Conservation (phyloP, 148 eudicot species). For the Vaccinium vitisidaea region DNA sequence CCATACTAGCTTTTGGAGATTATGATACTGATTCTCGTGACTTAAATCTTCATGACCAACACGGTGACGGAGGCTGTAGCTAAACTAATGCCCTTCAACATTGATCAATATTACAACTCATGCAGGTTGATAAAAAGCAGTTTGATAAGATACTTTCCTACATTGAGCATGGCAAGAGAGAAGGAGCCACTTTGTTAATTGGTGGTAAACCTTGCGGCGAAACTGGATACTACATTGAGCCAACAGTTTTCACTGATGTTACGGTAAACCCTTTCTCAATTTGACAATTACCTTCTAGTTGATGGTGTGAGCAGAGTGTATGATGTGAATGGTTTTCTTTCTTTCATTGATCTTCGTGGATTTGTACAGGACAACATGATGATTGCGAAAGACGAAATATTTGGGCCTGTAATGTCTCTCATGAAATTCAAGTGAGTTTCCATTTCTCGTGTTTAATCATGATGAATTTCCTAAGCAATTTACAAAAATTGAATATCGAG, state of each 20-base stretch:
- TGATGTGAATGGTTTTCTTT: not conserved
- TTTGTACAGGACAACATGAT: slow-evolving; percentile 62
- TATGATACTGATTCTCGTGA: too few species aligned
- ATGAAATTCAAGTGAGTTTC: slow-evolving; percentile 75
- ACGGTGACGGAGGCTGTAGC: not conserved
- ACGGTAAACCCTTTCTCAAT: slow-evolving; percentile 33
- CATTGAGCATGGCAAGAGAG: slow-evolving; percentile 65
- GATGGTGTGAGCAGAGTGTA: not conserved
- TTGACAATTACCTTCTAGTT: not conserved
- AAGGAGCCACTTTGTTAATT: slow-evolving; percentile 73
- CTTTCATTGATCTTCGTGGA: not conserved
- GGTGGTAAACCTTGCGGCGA: slow-evolving; percentile 62
- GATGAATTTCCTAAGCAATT: too few species aligned
- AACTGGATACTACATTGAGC: slow-evolving; percentile 77
- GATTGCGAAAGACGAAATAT: slow-evolving; percentile 79
- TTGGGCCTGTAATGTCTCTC: slow-evolving; percentile 80
- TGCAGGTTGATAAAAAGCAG: slow-evolving; percentile 65
- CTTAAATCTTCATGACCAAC: not conserved
- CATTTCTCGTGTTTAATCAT: not conserved
- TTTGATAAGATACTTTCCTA: slow-evolving; percentile 63
- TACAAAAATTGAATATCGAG: too few species aligned
- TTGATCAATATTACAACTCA: not conserved
- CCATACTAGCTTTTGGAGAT: too few species aligned
- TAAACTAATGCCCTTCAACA: not conserved
- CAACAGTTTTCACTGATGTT: slow-evolving; percentile 77